A percentile compares a stretch with the other conserved stretches of the same genome.
These are phyloP conservation scores for Batkoa obscura DNA, from an alignment of 371 early-diverging fungal genomes.

Conservation along the genomic window DNA sequence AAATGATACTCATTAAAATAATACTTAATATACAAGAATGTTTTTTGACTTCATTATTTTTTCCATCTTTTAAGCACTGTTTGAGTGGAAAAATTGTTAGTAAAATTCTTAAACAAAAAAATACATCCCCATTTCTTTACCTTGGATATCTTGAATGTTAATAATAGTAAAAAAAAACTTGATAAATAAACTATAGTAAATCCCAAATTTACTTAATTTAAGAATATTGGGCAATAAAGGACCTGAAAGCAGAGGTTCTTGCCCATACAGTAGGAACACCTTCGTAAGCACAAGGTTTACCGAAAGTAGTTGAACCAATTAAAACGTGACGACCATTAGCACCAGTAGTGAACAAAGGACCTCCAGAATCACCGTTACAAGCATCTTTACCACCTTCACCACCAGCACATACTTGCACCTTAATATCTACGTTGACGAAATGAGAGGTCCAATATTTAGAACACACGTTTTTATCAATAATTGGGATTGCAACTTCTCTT, in stretches of 20 bases:
- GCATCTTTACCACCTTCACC: neutral
- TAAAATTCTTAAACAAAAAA: no score
- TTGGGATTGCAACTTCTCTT: neutral
- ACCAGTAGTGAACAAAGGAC: neutral
- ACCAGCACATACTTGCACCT: neutral
- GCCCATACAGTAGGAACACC: neutral
- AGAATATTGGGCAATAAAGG: no score
- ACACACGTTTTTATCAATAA: neutral
- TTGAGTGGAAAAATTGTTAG: no score
- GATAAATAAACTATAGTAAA: no score
- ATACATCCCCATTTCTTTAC: no score
- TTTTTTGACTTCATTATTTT: no score
- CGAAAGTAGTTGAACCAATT: conserved; percentile 2
- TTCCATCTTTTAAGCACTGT: no score
- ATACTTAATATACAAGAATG: no score
- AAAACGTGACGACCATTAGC: neutral
- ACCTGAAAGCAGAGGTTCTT: neutral
- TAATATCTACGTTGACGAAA: neutral
- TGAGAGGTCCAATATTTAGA: neutral
- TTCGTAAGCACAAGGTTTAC: conserved; percentile 1
- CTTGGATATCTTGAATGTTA: no score
- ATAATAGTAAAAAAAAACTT: no score
- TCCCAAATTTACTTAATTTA: no score
- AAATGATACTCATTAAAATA: no score
- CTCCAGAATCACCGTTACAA: conserved; percentile 4